phyloP scores from a whole-genome alignment of 139 green algal genomes.

The Volvox africanus region DNA sequence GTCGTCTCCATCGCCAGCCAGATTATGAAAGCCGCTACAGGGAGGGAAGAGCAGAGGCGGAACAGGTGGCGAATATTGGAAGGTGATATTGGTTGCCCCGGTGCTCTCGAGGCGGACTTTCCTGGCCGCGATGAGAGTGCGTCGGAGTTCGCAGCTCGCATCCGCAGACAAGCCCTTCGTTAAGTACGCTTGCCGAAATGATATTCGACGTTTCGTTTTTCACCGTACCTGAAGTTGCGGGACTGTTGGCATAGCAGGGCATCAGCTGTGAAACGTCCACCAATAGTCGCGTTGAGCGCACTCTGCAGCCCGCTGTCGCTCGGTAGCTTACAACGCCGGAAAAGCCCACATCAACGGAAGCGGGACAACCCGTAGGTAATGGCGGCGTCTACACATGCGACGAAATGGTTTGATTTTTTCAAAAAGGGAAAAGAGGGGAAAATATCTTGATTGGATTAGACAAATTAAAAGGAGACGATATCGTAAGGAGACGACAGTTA shows the following conservation, averaged over 20 bases:
- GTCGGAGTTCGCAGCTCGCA: no score
- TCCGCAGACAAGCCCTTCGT: no score
- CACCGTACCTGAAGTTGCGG: background rate
- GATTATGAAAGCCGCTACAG: background rate
- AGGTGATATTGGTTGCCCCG: no score
- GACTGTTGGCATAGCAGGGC: background rate
- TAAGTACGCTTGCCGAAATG: no score
- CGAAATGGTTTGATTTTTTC: no score
- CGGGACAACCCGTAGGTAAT: background rate
- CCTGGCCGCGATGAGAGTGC: no score
- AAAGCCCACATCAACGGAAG: background rate
- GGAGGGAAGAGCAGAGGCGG: background rate
- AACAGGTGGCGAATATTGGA: background rate
- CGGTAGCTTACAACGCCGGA: background rate
- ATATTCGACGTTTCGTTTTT: no score
- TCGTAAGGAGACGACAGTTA: no score
- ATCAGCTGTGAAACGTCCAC: conserved; percentile 15
- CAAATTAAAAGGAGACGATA: no score
- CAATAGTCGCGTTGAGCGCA: background rate
- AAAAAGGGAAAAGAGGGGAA: no score
- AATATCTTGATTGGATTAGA: no score
- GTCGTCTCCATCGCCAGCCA: background rate
- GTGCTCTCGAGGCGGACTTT: no score
- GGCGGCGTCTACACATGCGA: background rate
- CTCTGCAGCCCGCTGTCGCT: background rate